Base-by-base conservation (phyloP, 2,329 filamentous ascomycete species). In the Botrytis fabae region DNA sequence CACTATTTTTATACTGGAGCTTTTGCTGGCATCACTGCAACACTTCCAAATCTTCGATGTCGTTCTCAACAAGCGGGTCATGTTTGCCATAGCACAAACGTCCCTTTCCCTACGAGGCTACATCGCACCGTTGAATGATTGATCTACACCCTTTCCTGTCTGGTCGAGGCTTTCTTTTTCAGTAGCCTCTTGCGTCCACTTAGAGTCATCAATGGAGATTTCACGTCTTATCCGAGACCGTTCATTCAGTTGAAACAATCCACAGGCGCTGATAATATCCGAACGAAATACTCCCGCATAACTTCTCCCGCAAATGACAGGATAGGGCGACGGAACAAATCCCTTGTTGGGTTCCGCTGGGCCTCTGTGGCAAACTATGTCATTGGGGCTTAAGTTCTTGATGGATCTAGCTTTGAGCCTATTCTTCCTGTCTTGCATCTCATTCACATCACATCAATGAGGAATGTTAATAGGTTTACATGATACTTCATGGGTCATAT, bases 331-430 rank as follows among this genome's bases (percentile, higher is more conserved):
- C 8, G 38, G 60, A 40, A 20, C 25, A 12, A 3, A 40, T 44
- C 28, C 61, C 60, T 61, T 42, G n/a, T 46, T 18, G 16, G 12
- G 28, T 20, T 14, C 32, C 4, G 32, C 64, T 54, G 38, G 18
- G 35, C n/a, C 22, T 10, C 25, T 20, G 64, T 66, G 46, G 64
- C 64, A 66, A 66, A 66, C 64, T 51, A 66, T 66, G 64, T 66
- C 64, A 66, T 66, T 9, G 25, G 25, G 64, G 20, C 25, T 22
- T 54, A 12, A 28, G 40, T 54, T 66, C 44, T 22, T 16, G n/a
- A 46, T n/a, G 25, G 32, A n/a, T 48, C 20, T 48, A 65, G 35
- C 7, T 32, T 48, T 12, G 28, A 25, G n/a, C 62, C 40, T 28
- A 40, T 66, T 40, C 7, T 40, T 54, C 25, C 35, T 54, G 32